Base-by-base conservation (phyloP, 768 basidiomycete species). In the Astraeus odoratus region DNA sequence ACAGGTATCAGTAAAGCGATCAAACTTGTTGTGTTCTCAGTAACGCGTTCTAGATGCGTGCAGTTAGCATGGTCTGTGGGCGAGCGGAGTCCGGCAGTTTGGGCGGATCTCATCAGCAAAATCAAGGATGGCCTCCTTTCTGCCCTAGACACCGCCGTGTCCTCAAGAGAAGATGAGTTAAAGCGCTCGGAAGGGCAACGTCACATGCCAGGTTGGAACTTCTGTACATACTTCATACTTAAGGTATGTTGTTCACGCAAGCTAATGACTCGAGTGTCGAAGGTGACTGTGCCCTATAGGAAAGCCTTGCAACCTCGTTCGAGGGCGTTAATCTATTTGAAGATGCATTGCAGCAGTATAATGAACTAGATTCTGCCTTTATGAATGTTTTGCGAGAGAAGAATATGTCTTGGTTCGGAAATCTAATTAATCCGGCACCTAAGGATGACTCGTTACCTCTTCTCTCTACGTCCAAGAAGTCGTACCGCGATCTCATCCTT, bases 161-260 rank as follows among this genome's bases (percentile, higher is more conserved):
- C 74, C 8, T 80, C 81, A 47, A 75, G 91, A 13, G 90, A 94
- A 57, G 96, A 98, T 36, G 93, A 96, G 50, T 85, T 97, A 3
- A 83, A 76, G 55, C 78, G 90, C 29, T 90, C 88, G 0, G 95
- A 99, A 58, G 75, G 80, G 39, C 90, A 97, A 63, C 76, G 89
- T 44, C 77, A 85, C 55, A 87, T 93, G 80, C 91, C 92, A 1
- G 95, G 96, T 8, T 99, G 96, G 96, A 96, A 96, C 59, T 99
- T 96, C 60, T 94, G 93, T 61, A 93, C 87, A 0, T 98, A 94
- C 70, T 97, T 97, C 65, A 80, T 93, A 41, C 71, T 94, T 29
- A 99, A 98, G 81, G 95, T 91, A 44, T 46, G 71, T 42, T n/a
- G 19, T 41, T 47, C 43, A 43, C 45, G 30, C 35, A 42, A 22